A percentile compares a stretch with the other conserved stretches of the same genome.
Conservation (phyloP, 1,284 basidiomycete genomes). For the Trichosporon sp. region DNA sequence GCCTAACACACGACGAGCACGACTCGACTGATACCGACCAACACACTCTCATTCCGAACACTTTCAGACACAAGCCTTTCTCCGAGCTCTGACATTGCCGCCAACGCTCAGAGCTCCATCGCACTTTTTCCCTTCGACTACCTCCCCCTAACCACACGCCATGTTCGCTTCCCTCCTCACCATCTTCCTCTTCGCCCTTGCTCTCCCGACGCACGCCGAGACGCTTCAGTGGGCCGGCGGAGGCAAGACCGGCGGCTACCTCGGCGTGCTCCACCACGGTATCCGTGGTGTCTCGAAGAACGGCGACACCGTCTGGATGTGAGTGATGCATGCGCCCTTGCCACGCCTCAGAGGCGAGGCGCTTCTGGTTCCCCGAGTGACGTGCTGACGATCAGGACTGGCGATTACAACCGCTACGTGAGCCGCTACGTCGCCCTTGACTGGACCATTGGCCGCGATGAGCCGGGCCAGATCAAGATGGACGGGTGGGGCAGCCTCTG, state of each 20-base stretch:
- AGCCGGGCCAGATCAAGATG: conserved; percentile 1
- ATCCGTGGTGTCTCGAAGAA: not conserved
- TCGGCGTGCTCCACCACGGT: conserved; percentile 4
- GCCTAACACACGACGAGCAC: not conserved
- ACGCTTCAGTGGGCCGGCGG: conserved; percentile 12
- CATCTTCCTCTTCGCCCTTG: not conserved
- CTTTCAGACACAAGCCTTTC: too few species aligned
- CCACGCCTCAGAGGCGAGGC: not conserved
- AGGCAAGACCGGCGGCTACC: not conserved
- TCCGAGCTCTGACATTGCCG: too few species aligned
- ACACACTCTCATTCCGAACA: not conserved
- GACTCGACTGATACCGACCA: not conserved
- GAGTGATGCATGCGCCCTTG: not conserved
- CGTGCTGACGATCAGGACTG: not conserved
- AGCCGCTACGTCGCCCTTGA: not conserved
- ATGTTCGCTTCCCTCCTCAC: not conserved
- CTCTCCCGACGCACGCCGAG: not conserved
- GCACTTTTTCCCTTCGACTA: not conserved
- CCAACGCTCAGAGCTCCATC: not conserved
- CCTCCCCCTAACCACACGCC: not conserved
- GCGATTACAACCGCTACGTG: not conserved
- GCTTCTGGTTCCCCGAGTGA: not conserved
- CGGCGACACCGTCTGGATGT: conserved; percentile 11
- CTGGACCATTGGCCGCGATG: not conserved
- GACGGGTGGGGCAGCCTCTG: conserved; percentile 1